A percentile compares a stretch with the other conserved stretches of the same genome.
Evolutionary conservation across 176 grass and related monocot genomes (phyloP).

Genomic region (Ensete glaucum): DNA sequence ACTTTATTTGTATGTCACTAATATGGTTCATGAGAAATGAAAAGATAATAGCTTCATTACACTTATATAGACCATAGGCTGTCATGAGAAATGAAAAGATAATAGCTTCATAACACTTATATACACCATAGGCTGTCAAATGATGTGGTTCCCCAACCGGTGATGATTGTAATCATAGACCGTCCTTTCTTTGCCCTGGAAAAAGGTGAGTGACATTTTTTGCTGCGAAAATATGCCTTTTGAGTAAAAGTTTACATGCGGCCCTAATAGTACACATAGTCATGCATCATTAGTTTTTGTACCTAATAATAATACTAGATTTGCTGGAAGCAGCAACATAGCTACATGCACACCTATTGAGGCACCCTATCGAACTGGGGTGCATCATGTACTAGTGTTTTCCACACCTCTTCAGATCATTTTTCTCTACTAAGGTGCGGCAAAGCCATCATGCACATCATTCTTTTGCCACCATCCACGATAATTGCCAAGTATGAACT

Average conservation of each 20-base stretch:
- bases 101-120: neutral
- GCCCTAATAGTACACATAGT: no score
- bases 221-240: neutral
- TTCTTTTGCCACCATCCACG: no score
- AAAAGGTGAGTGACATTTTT: no score
- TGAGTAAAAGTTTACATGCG: neutral
- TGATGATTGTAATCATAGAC: neutral
- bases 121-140: neutral
- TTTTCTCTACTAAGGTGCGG: no score
- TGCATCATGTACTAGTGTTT: neutral
- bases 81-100: no score
- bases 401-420: no score
- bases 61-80: neutral
- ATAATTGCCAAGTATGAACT: no score
- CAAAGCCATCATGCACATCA: no score
- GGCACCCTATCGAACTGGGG: neutral
- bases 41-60: no score
- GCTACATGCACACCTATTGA: neutral
- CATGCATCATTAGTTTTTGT: neutral
- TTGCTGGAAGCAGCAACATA: neutral
- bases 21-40: no score
- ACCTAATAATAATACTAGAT: neutral
- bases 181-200: no score
- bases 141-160: constrained; percentile 14
- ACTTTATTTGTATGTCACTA: no score